phyloP scores from a whole-genome alignment of 257 asterid species.

The Solanum lignicaule region DNA sequence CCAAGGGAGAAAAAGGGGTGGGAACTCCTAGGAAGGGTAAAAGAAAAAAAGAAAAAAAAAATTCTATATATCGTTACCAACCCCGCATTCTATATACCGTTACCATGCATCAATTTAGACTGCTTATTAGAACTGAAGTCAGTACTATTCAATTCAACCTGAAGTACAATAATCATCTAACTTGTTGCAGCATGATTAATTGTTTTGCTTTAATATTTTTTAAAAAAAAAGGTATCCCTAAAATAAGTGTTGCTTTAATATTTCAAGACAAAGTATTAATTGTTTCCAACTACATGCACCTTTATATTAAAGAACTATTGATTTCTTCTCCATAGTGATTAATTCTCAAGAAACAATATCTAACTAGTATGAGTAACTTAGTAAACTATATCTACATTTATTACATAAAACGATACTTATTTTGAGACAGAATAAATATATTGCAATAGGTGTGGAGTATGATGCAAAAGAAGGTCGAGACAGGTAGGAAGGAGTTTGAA shows the following conservation, averaged over 20 bases:
- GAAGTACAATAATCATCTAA: background rate
- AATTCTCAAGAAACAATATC: background rate
- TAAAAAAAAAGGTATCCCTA: too few species aligned
- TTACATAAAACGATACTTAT: too few species aligned
- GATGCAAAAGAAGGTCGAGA: background rate
- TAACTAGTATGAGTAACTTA: too few species aligned
- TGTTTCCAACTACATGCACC: background rate
- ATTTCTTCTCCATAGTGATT: too few species aligned
- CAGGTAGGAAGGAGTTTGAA: background rate
- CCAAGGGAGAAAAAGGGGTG: too few species aligned
- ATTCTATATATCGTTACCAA: conserved; percentile 13
- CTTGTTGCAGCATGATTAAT: background rate
- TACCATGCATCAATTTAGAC: conserved; percentile 12
- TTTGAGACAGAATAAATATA: background rate
- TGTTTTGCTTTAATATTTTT: too few species aligned
- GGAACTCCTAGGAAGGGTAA: too few species aligned
- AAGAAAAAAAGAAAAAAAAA: background rate
- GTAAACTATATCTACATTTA: too few species aligned
- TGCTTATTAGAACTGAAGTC: background rate
- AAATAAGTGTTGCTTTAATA: too few species aligned
- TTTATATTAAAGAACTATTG: background rate
- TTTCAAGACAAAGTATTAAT: background rate
- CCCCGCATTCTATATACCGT: conserved; percentile 33
- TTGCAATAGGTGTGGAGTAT: background rate
- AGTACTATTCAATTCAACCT: background rate